Evolutionary conservation across 1,139 yeast species (phyloP).

Genomic region (Candida smagusa): DNA sequence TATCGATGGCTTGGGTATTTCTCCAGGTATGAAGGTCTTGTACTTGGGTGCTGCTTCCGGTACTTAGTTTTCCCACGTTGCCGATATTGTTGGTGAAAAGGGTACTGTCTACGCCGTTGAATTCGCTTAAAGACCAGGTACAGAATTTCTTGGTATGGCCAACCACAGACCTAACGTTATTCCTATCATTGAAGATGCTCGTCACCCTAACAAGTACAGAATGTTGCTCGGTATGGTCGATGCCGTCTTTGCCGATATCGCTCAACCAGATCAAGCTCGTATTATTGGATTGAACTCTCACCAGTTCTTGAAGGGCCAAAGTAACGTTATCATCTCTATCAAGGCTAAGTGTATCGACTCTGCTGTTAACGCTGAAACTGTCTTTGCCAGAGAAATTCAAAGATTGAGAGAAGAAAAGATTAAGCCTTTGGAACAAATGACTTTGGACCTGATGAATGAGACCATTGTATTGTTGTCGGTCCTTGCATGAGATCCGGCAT

Average conservation of each 20-base stretch:
- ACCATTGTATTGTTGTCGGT: conserved; percentile 98
- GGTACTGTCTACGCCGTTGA: conserved; percentile 98
- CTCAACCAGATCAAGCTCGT: conserved; percentile 99
- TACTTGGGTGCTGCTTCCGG: conserved; percentile 99
- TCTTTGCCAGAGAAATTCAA: conserved; percentile 98
- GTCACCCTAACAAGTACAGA: conserved; percentile 99
- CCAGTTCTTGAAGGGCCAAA: conserved; percentile 95
- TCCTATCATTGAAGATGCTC: conserved; percentile 98
- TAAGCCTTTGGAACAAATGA: conserved; percentile 97
- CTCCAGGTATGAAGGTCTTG: conserved; percentile 96
- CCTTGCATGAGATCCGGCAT: conserved; percentile 90
- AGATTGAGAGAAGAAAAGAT: conserved; percentile 98
- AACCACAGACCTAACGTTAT: conserved; percentile 99
- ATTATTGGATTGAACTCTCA: conserved; percentile 97
- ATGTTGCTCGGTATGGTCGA: conserved; percentile 99
- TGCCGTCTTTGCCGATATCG: conserved; percentile 98
- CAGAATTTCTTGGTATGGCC: conserved; percentile 99
- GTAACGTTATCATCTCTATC: conserved; percentile 96
- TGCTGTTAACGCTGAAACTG: conserved; percentile 98
- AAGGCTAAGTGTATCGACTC: conserved; percentile 99
- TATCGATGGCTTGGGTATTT: conserved; percentile 93
- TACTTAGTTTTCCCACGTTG: conserved; percentile 97
- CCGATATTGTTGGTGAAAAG: conserved; percentile 98
- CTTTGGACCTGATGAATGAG: conserved; percentile 99
- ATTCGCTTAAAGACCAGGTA: conserved; percentile 99